Evolutionary conservation across 2,329 filamentous ascomycete species (phyloP), one percentile per base, ranked within the genome.

Genomic region (Fusarium sp.): DNA sequence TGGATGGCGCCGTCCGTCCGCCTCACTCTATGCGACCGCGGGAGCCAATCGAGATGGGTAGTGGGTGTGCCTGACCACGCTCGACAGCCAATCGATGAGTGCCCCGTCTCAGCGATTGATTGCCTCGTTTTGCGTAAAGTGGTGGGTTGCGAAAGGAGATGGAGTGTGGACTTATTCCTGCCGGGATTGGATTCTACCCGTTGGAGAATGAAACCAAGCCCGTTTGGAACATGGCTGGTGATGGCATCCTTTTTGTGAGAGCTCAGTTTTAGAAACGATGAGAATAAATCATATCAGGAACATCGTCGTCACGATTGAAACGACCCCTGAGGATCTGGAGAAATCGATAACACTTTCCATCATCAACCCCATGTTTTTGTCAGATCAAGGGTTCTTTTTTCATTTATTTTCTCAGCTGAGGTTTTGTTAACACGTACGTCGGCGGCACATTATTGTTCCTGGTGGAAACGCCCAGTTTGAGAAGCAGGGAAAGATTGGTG

Each of bases 51-150:
- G 69, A 68, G 67, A 67, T 60, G 55, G 25, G 37, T 14, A 55
- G 75, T 69, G 74, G 76, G 64, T 52, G 63, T 69, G 63, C 71
- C 66, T 70, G 73, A 60, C 67, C 69, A 45, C 63, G 23, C 37
- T 73, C 49, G 69, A 75, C 45, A 69, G 68, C 76, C 76, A 78
- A 76, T 78, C 72, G 67, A 66, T 73, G 66, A 41, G 55, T 77
- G 69, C 69, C 69, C 72, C 65, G 75, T 74, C 66, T 69, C 72
- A 33, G 48, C 73, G 76, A 66, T 77, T 78, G 76, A 66, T 77
- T 78, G 76, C 76, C 76, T 78, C 74, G 69, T 78, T 75, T 77
- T 77, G 66, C 58, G 58, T 65, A 69, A 57, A 63, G 60, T 66
- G 71, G 71, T 73, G 71, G 68, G 71, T 72, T 25, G 71, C 60